Conservation (phyloP, 2,329 filamentous ascomycete genomes). For the Alternaria consortialis region DNA sequence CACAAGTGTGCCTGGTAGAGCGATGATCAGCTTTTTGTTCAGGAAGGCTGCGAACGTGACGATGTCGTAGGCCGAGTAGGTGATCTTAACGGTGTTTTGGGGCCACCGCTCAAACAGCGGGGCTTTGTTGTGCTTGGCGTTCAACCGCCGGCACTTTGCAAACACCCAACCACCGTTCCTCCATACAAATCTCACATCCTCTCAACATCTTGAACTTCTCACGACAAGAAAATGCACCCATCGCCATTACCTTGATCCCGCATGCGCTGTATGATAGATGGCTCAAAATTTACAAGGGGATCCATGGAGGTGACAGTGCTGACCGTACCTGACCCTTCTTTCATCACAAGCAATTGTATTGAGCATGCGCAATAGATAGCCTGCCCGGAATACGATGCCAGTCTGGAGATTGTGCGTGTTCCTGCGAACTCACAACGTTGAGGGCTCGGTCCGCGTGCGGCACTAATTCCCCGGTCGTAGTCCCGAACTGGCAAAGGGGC, state of each 20-base stretch:
- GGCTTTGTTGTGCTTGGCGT: too few relatives aligned
- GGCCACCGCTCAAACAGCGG: neutral
- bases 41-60: conserved; percentile 2
- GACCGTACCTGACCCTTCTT: neutral
- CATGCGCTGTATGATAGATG: neutral
- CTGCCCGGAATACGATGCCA: neutral
- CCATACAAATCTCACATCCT: too few relatives aligned
- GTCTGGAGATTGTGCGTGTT: too few relatives aligned
- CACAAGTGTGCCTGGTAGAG: conserved; percentile 34
- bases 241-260: too few relatives aligned
- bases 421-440: neutral
- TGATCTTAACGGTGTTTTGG: neutral
- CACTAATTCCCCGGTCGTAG: neutral
- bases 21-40: conserved; percentile 29
- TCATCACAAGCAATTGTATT: neutral
- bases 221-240: too few relatives aligned
- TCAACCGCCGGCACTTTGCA: too few relatives aligned
- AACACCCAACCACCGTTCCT: too few relatives aligned
- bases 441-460: neutral
- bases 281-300: neutral
- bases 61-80: neutral
- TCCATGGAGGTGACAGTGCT: neutral
- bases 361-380: neutral
- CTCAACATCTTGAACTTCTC: too few relatives aligned
- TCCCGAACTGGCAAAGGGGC: conserved; percentile 2